phyloP scores from a whole-genome alignment of 2,329 filamentous ascomycete genomes.

The Pezicula radicicola region DNA sequence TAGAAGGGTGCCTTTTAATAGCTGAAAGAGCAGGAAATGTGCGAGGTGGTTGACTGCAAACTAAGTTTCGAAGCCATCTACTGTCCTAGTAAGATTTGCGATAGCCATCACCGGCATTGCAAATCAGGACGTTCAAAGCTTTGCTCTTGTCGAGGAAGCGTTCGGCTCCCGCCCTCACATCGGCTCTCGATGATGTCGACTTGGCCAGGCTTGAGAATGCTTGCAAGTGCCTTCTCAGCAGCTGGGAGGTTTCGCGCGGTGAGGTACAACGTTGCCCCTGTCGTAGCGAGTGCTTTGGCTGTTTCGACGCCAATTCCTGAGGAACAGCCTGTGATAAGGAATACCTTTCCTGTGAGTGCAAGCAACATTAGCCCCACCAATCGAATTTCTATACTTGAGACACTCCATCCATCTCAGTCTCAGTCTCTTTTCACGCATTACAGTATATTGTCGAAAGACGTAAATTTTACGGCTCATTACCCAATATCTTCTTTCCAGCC shows the following conservation, averaged over 20 bases:
- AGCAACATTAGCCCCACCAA: too few relatives aligned
- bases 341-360: too few relatives aligned
- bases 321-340: conserved; percentile 32
- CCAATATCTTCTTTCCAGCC: too few relatives aligned
- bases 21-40: conserved; percentile 49
- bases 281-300: conserved; percentile 27
- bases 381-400: too few relatives aligned
- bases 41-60: conserved; percentile 49
- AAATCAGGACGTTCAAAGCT: conserved; percentile 23
- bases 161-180: conserved; percentile 23
- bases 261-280: conserved; percentile 31
- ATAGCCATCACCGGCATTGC: conserved; percentile 10
- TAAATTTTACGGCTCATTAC: too few relatives aligned
- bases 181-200: conserved; percentile 27
- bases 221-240: conserved; percentile 25
- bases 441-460: too few relatives aligned
- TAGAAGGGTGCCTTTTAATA: conserved; percentile 40
- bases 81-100: conserved; percentile 25
- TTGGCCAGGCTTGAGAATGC: conserved; percentile 33
- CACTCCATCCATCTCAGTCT: too few relatives aligned
- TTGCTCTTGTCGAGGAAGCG: conserved; percentile 19
- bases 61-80: conserved; percentile 45
- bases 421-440: too few relatives aligned
- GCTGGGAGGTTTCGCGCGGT: conserved; percentile 29
- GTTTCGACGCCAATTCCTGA: conserved; percentile 33